Base-by-base conservation (phyloP, 768 basidiomycete genomes). In the Pisolithus marmoratus region DNA sequence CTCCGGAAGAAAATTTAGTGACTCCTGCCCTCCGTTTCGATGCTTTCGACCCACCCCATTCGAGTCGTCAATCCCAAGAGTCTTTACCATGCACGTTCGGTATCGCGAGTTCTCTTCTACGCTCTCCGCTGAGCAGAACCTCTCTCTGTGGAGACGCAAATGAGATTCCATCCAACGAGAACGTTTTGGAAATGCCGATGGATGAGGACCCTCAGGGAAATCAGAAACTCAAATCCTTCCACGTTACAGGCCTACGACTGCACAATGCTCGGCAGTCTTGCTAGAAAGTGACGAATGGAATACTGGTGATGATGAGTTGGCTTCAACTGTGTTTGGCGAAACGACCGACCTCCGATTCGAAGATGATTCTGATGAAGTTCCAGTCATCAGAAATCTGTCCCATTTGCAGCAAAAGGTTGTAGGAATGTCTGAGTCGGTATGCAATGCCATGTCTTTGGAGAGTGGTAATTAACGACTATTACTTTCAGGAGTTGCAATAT, bases 301-400 rank as follows among this genome's bases (percentile, higher is more conserved):
- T 40, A 82, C 72, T 59, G 87, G 81, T 11, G 89, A 91, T 58
- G 90, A 92, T 56, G 90, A 85, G 64, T 64, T 76, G 7, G 67
- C 66, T 19, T 60, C 70, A 50, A 67, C 70, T 14, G 60, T 56
- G 9, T 61, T 60, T 12, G 69, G 68, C 19, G 59, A 61, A 36
- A 58, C 60, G 23, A 56, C 61, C 4, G 64, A 66, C 22, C 57
- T 67, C 11, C 61, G 51, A 19, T 59, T 74, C 55, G 57, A 8
- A 50, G 40, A 24, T 38, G 8, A 36, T 49, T 34, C 2, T 42
- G 48, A 38, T 48, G 58, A 15, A 54, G 26, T 19, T n/a, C 9
- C 23, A 26, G 14, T 31, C 2, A 31, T 41, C 37, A n/a, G 38
- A 8, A 7, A 38, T 50, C 31, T 71, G 69, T 49, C 68, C 64